Percentiles rank a stretch among this genome's conserved stretches.
These are phyloP conservation scores for Alternaria solani DNA, from an alignment of 2,329 filamentous ascomycete genomes.

Conservation along the genomic window DNA sequence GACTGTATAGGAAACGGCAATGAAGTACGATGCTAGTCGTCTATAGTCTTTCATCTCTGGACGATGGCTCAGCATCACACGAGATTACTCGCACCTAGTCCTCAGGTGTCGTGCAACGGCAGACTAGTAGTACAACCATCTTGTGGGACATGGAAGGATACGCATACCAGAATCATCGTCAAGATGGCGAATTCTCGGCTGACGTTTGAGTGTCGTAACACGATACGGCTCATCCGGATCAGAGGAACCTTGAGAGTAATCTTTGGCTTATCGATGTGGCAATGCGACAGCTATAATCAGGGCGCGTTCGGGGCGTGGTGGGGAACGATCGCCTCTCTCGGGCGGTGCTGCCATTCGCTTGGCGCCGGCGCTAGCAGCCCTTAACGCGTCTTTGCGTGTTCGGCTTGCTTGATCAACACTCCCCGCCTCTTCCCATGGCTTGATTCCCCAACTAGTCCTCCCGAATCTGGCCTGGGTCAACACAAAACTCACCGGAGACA, in stretches of 20 bases:
- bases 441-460: conserved; percentile 17
- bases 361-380: not conserved
- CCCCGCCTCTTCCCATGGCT: conserved; percentile 8
- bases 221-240: not conserved
- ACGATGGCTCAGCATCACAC: not conserved
- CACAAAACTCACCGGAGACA: conserved; percentile 11
- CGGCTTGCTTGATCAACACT: conserved; percentile 5
- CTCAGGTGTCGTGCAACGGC: not conserved
- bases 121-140: not conserved
- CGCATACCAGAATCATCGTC: not conserved
- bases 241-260: not conserved
- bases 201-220: not conserved
- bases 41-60: not conserved
- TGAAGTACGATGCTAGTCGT: not conserved
- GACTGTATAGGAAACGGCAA: too few relatives aligned
- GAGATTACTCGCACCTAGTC: not conserved
- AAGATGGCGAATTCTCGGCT: not conserved
- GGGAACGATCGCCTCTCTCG: conserved; percentile 1
- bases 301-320: not conserved
- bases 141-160: not conserved
- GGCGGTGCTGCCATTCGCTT: not conserved
- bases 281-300: not conserved
- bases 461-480: conserved; percentile 6
- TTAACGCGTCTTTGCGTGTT: not conserved
- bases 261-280: not conserved